Evolutionary conservation across 805 yeast species (phyloP), one percentile per base, ranked within the genome.

Genomic region (Naumovozyma baii): DNA sequence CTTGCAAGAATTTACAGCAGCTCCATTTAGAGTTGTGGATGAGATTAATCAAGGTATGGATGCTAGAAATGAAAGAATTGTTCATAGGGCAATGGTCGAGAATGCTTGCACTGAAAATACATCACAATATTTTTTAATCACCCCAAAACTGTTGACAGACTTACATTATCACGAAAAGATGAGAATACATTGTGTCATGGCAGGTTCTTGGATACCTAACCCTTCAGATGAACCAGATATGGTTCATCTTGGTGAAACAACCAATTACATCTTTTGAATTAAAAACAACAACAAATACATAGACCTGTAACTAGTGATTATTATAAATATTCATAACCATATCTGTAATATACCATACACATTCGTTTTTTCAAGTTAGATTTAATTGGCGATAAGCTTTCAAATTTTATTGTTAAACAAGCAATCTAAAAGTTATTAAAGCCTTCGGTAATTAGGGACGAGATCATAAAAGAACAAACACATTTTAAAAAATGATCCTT

Each of bases 1-100:
- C 1, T 67, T 92, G 46, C 99, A 92, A 63, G 90, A 87, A 9
- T 69, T 83, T 41, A 80, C 96, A 0, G 72, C 73, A 20, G 85
- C 96, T 0, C 97, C 98, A 8, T 86, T 92, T 54, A 69, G 97
- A 55, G 88, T 90, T 2, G 96, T 92, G 5, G 99, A 92, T 63
- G 99, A 92, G 67, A 94, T 92, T 46, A 92, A 92, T 58, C 99
- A 92, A 64, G 99, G 98, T 49, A 88, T 92, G 97, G 99, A 92
- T 63, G 83, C 94, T 10, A 75, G 75, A 44, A 92, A 92, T 55
- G 98, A 92, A 61, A 74, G 88, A 45, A 70, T 76, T 64, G 88
- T 92, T 2, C 96, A 90, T 57, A 73, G 75, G 45, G 75, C 84
- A 45, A 78, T 92, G 71, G 95, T 90, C 1, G 78, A 82, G 40